Evolutionary conservation across 768 basidiomycete genomes (phyloP).

Genomic region (Lactifluus subvellereus): DNA sequence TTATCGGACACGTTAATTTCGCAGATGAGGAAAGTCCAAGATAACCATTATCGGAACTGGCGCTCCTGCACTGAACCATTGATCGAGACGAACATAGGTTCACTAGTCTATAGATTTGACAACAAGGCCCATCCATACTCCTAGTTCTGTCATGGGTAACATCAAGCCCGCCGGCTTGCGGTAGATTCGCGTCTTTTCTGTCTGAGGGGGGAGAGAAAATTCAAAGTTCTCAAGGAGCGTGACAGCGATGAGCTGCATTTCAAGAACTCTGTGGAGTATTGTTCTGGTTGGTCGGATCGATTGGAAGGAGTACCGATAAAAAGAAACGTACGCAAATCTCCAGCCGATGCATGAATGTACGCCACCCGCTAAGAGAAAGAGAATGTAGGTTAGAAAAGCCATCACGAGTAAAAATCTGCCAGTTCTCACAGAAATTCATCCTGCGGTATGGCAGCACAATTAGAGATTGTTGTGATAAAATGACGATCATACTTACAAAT

Average conservation of each 20-base stretch:
- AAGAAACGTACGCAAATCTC: background rate
- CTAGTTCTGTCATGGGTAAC: background rate
- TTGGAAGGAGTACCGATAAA: background rate
- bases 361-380: background rate
- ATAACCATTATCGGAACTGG: too few relatives aligned
- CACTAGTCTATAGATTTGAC: background rate
- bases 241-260: constrained; percentile 1
- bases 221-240: constrained; percentile 6
- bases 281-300: background rate
- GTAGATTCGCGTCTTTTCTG: background rate
- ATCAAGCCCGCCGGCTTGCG: constrained; percentile 4
- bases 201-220: constrained; percentile 2
- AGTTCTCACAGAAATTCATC: constrained; percentile 2
- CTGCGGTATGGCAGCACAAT: background rate
- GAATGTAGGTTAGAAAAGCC: too few relatives aligned
- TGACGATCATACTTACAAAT: background rate
- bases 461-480: too few relatives aligned
- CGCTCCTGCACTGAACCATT: too few relatives aligned
- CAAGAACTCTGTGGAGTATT: background rate
- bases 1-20: too few relatives aligned
- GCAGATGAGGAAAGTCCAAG: too few relatives aligned
- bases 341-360: background rate
- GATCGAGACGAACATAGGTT: background rate
- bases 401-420: background rate
- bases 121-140: constrained; percentile 3